Evolutionary conservation across 768 basidiomycete genomes (phyloP), one percentile per base, ranked within the genome.

Genomic region (Tylopilus plumbeoviolaceoides): DNA sequence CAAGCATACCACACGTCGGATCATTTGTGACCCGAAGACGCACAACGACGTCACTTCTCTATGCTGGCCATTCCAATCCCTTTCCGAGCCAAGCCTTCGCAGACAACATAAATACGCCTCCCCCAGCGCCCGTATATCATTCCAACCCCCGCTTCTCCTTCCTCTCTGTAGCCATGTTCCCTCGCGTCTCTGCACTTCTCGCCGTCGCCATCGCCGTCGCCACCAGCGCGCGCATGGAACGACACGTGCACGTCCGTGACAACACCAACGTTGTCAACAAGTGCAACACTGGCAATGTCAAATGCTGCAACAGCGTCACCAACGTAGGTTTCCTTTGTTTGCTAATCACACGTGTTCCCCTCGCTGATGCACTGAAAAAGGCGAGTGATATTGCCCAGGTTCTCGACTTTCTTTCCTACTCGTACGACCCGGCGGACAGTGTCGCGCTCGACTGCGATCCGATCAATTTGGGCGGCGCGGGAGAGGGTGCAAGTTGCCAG

Each of bases 381-480:
- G 57, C 65, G 15, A 31, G 35, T 7, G 15, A 55, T 7, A 12
- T 64, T 21, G 35, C 53, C 8, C 1, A 0, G 1, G 0, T 65
- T 11, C 43, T 59, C 7, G 47, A 60, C 35, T 1, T 2, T 1
- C 12, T 66, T 10, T 46, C 49, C 17, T 46, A 47, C 36, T 30
- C 49, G 47, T 61, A 56, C 38, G 36, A 64, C 21, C 48, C 51
- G n/a, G 21, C 59, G 4, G 66, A 65, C 39, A 55, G 31, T 20
- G 44, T 67, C n/a, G 68, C 59, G 8, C 42, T 70, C 51, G 28
- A 48, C 53, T 67, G 66, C 41, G 56, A 25, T 21, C 68, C 66
- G 14, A 9, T 70, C 46, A 50, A 51, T 17, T 36, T 59, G 8
- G 14, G 40, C 12, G 68, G 68, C 3, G 50, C 43, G 3, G 68